Evolutionary conservation across 495 filamentous ascomycete species (phyloP).

Genomic region (Bryoglossum gracile): DNA sequence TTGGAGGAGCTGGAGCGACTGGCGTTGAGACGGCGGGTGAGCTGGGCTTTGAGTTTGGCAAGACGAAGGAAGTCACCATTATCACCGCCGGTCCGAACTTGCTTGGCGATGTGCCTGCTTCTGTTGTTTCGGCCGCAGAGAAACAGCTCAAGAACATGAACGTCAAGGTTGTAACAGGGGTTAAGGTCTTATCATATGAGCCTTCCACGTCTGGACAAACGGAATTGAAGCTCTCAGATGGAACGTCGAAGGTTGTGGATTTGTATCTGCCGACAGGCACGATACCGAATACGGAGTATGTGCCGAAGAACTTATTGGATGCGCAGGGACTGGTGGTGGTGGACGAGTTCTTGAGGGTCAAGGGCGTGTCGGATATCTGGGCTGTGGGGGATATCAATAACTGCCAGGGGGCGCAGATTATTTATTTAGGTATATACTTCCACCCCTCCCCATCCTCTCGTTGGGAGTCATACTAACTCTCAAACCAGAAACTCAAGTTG

Average conservation of each 20-base stretch:
- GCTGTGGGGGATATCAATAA: constrained; percentile 34
- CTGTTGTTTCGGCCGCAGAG: constrained; percentile 24
- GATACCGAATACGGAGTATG: constrained; percentile 35
- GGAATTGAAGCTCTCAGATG: constrained; percentile 21
- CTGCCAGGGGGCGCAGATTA: constrained; percentile 11
- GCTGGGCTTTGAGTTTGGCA: constrained; percentile 40
- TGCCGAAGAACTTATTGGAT: constrained; percentile 27
- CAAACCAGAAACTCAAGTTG: constrained; percentile 13
- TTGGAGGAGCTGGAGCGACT: constrained; percentile 54
- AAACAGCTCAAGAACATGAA: constrained; percentile 31
- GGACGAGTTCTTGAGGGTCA: constrained; percentile 29
- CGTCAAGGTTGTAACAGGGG: constrained; percentile 21
- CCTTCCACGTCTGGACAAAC: constrained; percentile 17
- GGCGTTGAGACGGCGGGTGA: constrained; percentile 60
- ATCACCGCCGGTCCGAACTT: constrained; percentile 26
- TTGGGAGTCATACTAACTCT: too few species aligned
- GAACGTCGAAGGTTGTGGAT: constrained; percentile 29
- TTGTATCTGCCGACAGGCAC: constrained; percentile 39
- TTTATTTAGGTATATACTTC: constrained; percentile 8
- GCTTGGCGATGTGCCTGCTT: constrained; percentile 19
- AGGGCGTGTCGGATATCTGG: constrained; percentile 32
- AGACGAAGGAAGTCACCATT: constrained; percentile 23
- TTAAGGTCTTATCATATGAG: constrained; percentile 11
- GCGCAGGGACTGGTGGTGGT: constrained; percentile 30
- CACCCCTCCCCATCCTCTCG: background rate